Evolutionary conservation across 345 rosid genomes (phyloP).

Genomic region (Populus nigra): DNA sequence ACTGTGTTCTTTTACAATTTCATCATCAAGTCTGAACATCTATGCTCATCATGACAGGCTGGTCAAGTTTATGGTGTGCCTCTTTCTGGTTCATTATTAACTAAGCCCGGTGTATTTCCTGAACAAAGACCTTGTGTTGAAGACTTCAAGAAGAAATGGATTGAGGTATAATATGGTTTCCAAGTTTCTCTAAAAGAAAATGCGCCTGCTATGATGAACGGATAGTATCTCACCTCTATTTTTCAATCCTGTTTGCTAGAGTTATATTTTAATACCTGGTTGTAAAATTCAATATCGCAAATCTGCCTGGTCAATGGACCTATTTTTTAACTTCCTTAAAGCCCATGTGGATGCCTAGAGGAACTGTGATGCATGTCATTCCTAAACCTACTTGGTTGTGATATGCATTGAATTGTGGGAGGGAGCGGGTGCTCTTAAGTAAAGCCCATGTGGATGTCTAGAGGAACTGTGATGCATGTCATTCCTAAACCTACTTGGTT

Average conservation of each 20-base stretch:
- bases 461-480: background rate
- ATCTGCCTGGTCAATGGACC: background rate
- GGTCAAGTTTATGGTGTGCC: constrained; percentile 99
- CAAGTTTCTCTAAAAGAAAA: background rate
- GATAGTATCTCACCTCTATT: background rate
- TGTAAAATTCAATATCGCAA: background rate
- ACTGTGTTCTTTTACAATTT: background rate
- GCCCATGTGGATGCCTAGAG: background rate
- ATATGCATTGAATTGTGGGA: background rate
- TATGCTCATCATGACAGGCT: constrained; percentile 54
- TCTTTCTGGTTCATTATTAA: constrained; percentile 73
- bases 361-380: background rate
- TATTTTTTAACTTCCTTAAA: background rate
- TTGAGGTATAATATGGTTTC: constrained; percentile 60
- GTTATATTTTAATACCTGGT: background rate
- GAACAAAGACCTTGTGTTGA: constrained; percentile 76
- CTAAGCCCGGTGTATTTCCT: constrained; percentile 78
- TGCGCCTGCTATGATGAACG: background rate
- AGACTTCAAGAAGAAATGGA: constrained; percentile 89
- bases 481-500: background rate
- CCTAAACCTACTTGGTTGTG: background rate
- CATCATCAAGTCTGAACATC: background rate
- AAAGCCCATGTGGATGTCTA: background rate
- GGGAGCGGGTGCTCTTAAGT: background rate
- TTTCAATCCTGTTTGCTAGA: background rate